phyloP scores from a whole-genome alignment of 805 yeast genomes.

The Ogataea paradorogensis region DNA sequence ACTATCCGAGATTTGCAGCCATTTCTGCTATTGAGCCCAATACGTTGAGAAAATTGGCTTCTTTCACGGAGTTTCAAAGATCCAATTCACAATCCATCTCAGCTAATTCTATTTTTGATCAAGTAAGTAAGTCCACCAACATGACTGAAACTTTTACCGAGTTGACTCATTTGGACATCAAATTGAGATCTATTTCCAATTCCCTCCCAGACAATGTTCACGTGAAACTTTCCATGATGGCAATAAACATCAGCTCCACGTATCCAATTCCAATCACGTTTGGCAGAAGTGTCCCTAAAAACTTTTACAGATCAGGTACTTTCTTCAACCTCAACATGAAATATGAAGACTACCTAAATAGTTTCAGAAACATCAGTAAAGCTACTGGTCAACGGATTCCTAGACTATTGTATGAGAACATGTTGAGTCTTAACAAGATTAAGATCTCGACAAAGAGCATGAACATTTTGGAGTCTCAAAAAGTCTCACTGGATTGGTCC shows the following conservation, averaged over 20 bases:
- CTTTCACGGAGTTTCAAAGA: no score
- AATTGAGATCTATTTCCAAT: neutral
- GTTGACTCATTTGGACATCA: slow-evolving; percentile 6
- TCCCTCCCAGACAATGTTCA: slow-evolving; percentile 12
- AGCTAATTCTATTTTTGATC: neutral
- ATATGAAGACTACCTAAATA: slow-evolving; percentile 4
- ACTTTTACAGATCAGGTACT: neutral
- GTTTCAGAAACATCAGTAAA: slow-evolving; percentile 1
- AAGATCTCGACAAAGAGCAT: slow-evolving; percentile 3
- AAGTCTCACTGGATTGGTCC: slow-evolving; percentile 9
- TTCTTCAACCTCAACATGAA: slow-evolving; percentile 4
- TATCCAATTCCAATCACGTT: slow-evolving; percentile 39
- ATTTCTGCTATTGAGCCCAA: no score
- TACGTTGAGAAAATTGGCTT: no score
- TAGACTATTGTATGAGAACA: slow-evolving; percentile 21
- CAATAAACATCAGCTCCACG: slow-evolving; percentile 11
- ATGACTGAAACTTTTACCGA: neutral
- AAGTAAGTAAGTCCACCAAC: neutral
- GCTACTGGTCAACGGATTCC: slow-evolving; percentile 8
- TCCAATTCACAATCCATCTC: neutral
- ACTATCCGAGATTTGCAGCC: no score
- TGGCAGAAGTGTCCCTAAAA: slow-evolving; percentile 29
- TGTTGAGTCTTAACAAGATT: slow-evolving; percentile 28
- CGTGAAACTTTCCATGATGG: slow-evolving; percentile 8
- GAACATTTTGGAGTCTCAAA: slow-evolving; percentile 12